Conservation (phyloP, 2,329 filamentous ascomycete genomes). For the Phyllosticta paracitricarpa region DNA sequence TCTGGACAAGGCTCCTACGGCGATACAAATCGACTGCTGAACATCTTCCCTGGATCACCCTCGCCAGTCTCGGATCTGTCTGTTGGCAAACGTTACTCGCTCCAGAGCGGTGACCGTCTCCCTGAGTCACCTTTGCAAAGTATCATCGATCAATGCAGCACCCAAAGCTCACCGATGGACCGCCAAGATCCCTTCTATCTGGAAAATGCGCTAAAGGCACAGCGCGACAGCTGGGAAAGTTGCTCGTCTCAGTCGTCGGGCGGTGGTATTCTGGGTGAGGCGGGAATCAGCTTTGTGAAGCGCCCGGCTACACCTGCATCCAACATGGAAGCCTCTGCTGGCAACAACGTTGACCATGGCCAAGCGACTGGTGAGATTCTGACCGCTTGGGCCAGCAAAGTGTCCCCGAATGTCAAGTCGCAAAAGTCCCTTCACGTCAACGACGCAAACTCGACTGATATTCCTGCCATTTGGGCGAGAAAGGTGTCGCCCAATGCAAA, state of each 20-base stretch:
- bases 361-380: background rate
- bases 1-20: conserved; percentile 1
- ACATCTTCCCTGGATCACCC: background rate
- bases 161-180: background rate
- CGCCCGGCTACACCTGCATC: background rate
- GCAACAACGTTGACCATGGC: background rate
- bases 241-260: background rate
- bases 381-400: background rate
- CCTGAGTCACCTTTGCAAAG: background rate
- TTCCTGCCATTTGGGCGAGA: conserved; percentile 4
- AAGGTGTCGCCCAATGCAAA: background rate
- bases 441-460: background rate
- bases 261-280: background rate
- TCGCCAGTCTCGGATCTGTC: background rate
- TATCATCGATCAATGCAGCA: background rate
- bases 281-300: background rate
- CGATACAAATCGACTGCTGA: conserved; percentile 6
- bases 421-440: background rate
- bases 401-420: background rate
- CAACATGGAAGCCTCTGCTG: background rate
- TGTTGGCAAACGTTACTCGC: background rate
- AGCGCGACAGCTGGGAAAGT: background rate
- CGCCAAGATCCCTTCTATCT: background rate
- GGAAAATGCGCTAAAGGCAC: background rate
- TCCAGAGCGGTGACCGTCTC: background rate